Conservation (phyloP, 495 filamentous ascomycete species). For the Barbatosphaeria neglecta region DNA sequence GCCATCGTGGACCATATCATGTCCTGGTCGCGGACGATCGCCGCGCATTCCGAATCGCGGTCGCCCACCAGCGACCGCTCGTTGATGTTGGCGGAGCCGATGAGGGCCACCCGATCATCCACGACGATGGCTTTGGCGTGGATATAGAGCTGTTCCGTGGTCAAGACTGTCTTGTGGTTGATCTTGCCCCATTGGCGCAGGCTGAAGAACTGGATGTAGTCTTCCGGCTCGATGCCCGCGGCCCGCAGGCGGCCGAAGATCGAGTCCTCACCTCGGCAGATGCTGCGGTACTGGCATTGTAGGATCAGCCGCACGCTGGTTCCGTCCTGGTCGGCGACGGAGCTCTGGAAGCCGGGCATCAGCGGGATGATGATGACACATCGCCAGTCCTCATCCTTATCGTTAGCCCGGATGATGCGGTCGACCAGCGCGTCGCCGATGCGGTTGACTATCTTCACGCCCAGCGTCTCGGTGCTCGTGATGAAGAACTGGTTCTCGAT, state of each 20-base stretch:
- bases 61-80: constrained; percentile 90
- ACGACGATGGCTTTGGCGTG: constrained; percentile 97
- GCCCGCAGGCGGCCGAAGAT: constrained; percentile 81
- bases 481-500: constrained; percentile 99
- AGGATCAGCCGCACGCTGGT: constrained; percentile 92
- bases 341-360: constrained; percentile 97
- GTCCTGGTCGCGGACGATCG: constrained; percentile 85
- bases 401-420: constrained; percentile 73
- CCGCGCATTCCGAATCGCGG: constrained; percentile 84
- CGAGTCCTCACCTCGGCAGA: constrained; percentile 84
- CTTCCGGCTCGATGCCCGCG: constrained; percentile 84
- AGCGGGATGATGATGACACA: constrained; percentile 91
- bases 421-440: constrained; percentile 95
- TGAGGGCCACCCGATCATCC: constrained; percentile 86
- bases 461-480: constrained; percentile 80
- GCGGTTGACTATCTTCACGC: constrained; percentile 75
- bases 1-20: constrained; percentile 91
- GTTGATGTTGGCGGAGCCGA: constrained; percentile 98
- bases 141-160: constrained; percentile 96
- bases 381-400: constrained; percentile 81
- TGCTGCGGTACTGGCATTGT: constrained; percentile 95
- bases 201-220: constrained; percentile 93
- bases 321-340: constrained; percentile 84
- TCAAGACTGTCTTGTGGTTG: constrained; percentile 65
- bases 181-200: constrained; percentile 90